These are phyloP conservation scores for Ilyonectria sp. DNA, from an alignment of 2,329 filamentous ascomycete genomes.

Conservation along the genomic window DNA sequence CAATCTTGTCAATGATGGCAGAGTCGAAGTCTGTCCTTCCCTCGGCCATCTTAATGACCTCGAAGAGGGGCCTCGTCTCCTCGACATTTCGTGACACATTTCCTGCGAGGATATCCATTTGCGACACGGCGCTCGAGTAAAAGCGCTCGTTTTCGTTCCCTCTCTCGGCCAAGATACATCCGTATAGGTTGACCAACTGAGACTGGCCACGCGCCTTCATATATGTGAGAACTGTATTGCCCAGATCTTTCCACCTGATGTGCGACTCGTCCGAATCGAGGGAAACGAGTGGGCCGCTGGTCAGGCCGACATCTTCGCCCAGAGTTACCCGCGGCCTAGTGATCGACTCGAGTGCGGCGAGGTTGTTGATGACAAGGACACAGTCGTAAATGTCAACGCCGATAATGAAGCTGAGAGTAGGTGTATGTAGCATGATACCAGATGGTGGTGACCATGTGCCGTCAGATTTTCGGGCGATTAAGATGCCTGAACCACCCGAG, in stretches of 20 bases:
- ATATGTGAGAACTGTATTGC: constrained; percentile 71
- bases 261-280: constrained; percentile 68
- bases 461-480: constrained; percentile 87
- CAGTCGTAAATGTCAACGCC: constrained; percentile 98
- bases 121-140: constrained; percentile 65
- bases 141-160: constrained; percentile 74
- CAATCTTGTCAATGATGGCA: constrained; percentile 74
- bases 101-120: constrained; percentile 71
- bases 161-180: constrained; percentile 70
- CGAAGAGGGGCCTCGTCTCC: constrained; percentile 75
- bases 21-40: constrained; percentile 84
- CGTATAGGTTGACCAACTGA: constrained; percentile 69
- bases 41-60: constrained; percentile 91
- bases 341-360: constrained; percentile 87
- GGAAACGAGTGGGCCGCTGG: constrained; percentile 80
- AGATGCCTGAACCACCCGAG: constrained; percentile 89
- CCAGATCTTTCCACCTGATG: constrained; percentile 66
- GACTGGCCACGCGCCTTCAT: constrained; percentile 71
- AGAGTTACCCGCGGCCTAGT: constrained; percentile 84
- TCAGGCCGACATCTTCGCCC: constrained; percentile 84
- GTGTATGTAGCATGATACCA: constrained; percentile 90
- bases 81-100: constrained; percentile 69
- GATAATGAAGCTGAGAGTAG: constrained; percentile 89
- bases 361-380: constrained; percentile 91
- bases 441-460: constrained; percentile 94